These are phyloP conservation scores for Penicillium taxi DNA, from an alignment of 495 filamentous ascomycete species.

Conservation along the genomic window DNA sequence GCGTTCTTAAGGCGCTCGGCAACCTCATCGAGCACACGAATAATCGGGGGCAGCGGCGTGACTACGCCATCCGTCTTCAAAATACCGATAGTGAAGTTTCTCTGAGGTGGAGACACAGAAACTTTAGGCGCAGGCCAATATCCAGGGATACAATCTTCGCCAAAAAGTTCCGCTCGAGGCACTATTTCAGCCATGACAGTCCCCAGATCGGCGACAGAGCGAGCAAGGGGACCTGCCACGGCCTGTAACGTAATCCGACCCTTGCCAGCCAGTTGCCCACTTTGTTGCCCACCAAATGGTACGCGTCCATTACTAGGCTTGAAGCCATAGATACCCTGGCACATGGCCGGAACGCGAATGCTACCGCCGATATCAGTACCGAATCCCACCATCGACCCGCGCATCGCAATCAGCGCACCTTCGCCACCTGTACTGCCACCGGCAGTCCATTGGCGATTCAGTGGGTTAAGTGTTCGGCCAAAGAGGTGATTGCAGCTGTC, in stretches of 20 bases:
- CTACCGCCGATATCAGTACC: constrained; percentile 61
- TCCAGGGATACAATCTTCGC: constrained; percentile 43
- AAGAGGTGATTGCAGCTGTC: constrained; percentile 41
- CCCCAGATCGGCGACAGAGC: constrained; percentile 37
- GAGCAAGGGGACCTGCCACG: constrained; percentile 45
- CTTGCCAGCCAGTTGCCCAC: constrained; percentile 31
- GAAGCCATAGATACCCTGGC: constrained; percentile 49
- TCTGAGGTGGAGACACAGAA: constrained; percentile 5
- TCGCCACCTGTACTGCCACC: constrained; percentile 65
- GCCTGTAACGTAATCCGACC: constrained; percentile 36
- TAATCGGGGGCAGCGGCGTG: constrained; percentile 52
- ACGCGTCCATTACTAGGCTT: constrained; percentile 53
- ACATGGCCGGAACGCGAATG: constrained; percentile 53
- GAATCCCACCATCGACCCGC: constrained; percentile 56
- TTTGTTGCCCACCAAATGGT: constrained; percentile 43
- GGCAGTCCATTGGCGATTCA: constrained; percentile 45
- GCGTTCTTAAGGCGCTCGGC: constrained; percentile 31
- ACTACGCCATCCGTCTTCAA: constrained; percentile 50
- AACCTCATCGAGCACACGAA: constrained; percentile 46
- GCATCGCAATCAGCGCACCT: constrained; percentile 53
- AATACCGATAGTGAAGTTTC: constrained; percentile 46
- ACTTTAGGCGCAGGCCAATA: constrained; percentile 35
- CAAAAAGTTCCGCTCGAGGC: constrained; percentile 39
- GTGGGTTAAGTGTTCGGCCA: constrained; percentile 57
- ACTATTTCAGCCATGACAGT: constrained; percentile 45